Base-by-base conservation (phyloP, 1,284 basidiomycete genomes). In the Entoloma clypeatum region DNA sequence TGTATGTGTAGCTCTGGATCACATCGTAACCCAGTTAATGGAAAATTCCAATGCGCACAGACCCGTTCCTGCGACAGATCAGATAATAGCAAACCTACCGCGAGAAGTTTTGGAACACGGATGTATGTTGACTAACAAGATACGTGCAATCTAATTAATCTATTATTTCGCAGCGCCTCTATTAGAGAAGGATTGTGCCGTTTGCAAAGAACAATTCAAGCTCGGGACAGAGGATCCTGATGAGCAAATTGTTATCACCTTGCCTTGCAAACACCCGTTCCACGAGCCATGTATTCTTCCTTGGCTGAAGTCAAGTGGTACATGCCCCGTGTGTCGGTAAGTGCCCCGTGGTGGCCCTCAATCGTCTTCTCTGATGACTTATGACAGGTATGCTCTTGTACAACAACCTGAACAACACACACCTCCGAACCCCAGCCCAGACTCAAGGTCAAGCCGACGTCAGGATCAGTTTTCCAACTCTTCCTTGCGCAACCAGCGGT, bases 241-340 rank as follows among this genome's bases (percentile, higher is more conserved):
- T 38, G 84, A 88, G 49, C 75, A 79, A 49, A 58, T 85, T 18
- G 68, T 86, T 10, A 64, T 88, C 5, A 81, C 80, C 1, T 67
- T 92, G 13, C 86, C 86, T 3, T 91, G 88, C 69, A 75, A 78
- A 47, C 87, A 90, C 56, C 74, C 84, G 3, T 92, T 89, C 65
- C 88, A 92, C 54, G 75, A 86, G 52, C 73, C 77, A 11, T 92
- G 88, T 54, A 89, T 92, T 48, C 48, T 83, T 13, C 86, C 86
- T 0, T 92, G 88, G 88, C 64, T 92, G 14, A 86, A 84, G 54
- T 81, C 81, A 1, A 87, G 81, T 48, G 88, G 82, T 3, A 92
- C 88, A 26, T 92, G 88, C 64, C 88, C 88, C 24, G 86, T 89
- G 8, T 92, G 88, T 68, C 74, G 87, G 78, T 85, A 57, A 25